phyloP scores from a whole-genome alignment of 2,329 filamentous ascomycete species.

The Xylariaceae sp. region DNA sequence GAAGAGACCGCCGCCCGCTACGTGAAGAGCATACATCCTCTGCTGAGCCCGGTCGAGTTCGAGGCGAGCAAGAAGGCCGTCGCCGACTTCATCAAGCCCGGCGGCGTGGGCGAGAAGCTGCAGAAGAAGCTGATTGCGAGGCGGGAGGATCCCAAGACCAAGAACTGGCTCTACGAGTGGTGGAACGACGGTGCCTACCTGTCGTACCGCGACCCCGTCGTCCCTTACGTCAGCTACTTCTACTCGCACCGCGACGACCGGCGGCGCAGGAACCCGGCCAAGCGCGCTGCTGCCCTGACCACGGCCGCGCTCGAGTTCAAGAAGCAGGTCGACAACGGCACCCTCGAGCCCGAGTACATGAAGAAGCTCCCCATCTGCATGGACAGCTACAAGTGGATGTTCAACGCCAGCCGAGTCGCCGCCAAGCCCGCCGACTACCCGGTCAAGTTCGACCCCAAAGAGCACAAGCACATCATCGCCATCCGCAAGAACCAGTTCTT shows the following conservation, averaged over 20 bases:
- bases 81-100: slow-evolving; percentile 81
- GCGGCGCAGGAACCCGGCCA: slow-evolving; percentile 77
- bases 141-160: slow-evolving; percentile 70
- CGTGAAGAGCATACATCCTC: slow-evolving; percentile 70
- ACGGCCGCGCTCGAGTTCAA: slow-evolving; percentile 89
- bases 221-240: slow-evolving; percentile 98
- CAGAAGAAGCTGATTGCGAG: slow-evolving; percentile 82
- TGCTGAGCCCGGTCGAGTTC: slow-evolving; percentile 64
- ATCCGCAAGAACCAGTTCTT: slow-evolving; percentile 97
- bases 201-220: slow-evolving; percentile 86
- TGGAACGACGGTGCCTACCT: slow-evolving; percentile 97
- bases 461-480: slow-evolving; percentile 82
- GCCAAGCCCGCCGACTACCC: slow-evolving; percentile 77
- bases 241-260: slow-evolving; percentile 97
- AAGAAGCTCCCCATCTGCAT: slow-evolving; percentile 96
- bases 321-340: slow-evolving; percentile 75
- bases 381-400: slow-evolving; percentile 99
- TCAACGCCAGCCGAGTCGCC: slow-evolving; percentile 85
- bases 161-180: slow-evolving; percentile 97
- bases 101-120: slow-evolving; percentile 72
- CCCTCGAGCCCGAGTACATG: slow-evolving; percentile 96
- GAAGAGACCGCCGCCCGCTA: slow-evolving; percentile 78
- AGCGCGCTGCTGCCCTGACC: slow-evolving; percentile 86
- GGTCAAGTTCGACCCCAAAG: slow-evolving; percentile 67
- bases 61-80: slow-evolving; percentile 76